Conservation (phyloP, 2,329 filamentous ascomycete species). For the Ophiostoma himal-ulmi region DNA sequence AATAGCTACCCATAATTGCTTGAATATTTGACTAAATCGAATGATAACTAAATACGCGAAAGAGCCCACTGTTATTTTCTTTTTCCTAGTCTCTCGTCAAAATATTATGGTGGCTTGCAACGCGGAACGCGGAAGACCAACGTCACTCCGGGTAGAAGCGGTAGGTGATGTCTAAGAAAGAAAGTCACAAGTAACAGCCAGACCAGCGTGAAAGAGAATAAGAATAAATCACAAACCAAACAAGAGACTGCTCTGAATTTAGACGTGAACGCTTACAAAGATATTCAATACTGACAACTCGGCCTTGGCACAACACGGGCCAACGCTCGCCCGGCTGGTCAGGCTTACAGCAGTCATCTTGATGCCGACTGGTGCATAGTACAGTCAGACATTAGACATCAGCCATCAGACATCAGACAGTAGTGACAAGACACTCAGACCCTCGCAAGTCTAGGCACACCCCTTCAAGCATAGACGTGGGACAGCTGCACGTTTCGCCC, state of each 20-base stretch:
- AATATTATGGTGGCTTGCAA: neutral
- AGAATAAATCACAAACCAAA: neutral
- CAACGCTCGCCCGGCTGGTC: neutral
- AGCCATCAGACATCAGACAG: neutral
- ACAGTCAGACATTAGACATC: neutral
- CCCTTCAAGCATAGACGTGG: neutral
- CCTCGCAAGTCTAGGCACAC: neutral
- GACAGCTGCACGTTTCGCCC: too few species aligned
- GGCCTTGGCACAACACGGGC: neutral
- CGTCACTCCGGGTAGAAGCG: neutral
- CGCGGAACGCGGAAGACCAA: neutral
- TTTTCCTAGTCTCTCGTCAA: neutral
- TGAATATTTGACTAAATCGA: neutral
- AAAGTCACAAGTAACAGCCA: neutral
- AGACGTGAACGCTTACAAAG: too few species aligned
- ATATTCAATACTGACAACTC: neutral
- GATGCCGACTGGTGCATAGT: neutral
- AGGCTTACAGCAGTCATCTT: neutral
- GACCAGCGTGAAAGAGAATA: too few species aligned
- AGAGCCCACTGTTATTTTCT: neutral
- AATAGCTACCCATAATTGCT: neutral
- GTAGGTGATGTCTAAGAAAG: neutral
- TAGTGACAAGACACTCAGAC: too few species aligned
- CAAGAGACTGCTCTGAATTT: neutral
- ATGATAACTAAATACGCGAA: neutral